phyloP scores from a whole-genome alignment of 148 eudicot genomes.

The Heliamphora exappendiculata region DNA sequence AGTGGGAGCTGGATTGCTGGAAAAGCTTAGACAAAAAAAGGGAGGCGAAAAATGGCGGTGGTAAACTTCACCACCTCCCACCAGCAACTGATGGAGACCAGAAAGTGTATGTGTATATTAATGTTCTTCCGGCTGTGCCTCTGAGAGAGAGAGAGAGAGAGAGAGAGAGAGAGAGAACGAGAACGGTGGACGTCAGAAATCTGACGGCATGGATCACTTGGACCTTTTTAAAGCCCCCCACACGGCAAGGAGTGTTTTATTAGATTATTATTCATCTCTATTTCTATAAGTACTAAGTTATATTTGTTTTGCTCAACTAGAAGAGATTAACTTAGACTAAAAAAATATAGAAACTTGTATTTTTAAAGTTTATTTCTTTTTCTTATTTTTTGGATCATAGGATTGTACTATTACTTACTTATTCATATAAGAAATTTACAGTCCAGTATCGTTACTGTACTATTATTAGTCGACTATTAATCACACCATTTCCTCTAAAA shows the following conservation, averaged over 20 bases:
- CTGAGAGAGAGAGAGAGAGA: constrained; percentile 6
- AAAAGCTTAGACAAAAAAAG: constrained; percentile 34
- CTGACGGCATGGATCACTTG: constrained; percentile 27
- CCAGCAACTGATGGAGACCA: constrained; percentile 65
- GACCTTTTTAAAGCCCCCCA: constrained; percentile 36
- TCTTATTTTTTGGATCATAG: too few relatives aligned
- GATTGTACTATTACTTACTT: too few relatives aligned
- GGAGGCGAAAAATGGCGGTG: constrained; percentile 26
- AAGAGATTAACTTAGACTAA: too few relatives aligned
- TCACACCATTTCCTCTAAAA: too few relatives aligned
- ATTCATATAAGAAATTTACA: too few relatives aligned
- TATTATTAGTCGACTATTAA: too few relatives aligned
- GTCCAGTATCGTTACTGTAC: too few relatives aligned
- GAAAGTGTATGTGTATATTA: not conserved
- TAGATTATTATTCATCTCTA: not conserved
- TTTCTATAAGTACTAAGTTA: too few relatives aligned
- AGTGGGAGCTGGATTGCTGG: constrained; percentile 42
- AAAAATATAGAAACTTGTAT: too few relatives aligned
- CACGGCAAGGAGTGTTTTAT: constrained; percentile 14
- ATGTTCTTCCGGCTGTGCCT: constrained; percentile 1
- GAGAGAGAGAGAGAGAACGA: constrained; percentile 10
- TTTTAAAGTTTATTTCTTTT: too few relatives aligned
- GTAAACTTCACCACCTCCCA: constrained; percentile 22
- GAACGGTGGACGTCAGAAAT: constrained; percentile 11
- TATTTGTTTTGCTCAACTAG: too few relatives aligned